Conservation (phyloP, 768 basidiomycete genomes). For the Hypsizygus marmoreus region DNA sequence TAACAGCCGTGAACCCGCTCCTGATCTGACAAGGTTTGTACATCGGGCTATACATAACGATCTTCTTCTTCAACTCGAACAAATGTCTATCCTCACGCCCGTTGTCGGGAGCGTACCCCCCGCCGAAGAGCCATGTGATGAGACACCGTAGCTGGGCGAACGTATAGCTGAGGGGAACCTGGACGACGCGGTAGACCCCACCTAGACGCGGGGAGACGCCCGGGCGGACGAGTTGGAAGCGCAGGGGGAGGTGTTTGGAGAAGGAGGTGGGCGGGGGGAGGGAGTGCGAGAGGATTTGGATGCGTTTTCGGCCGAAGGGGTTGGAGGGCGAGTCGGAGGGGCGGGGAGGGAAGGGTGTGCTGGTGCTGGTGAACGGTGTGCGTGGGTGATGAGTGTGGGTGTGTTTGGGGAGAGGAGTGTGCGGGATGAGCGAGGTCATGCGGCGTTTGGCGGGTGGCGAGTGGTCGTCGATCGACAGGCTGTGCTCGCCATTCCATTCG, state of each 20-base stretch:
- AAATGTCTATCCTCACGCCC: slow-evolving; percentile 46
- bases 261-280: slow-evolving; percentile 50
- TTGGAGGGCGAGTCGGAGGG: slow-evolving; percentile 74
- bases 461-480: slow-evolving; percentile 6
- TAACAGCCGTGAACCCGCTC: slow-evolving; percentile 45
- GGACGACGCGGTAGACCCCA: slow-evolving; percentile 63
- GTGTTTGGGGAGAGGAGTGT: slow-evolving; percentile 26
- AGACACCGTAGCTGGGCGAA: slow-evolving; percentile 66
- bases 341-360: slow-evolving; percentile 45
- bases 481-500: slow-evolving; percentile 11
- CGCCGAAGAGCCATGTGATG: slow-evolving; percentile 61
- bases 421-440: slow-evolving; percentile 17
- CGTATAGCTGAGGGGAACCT: slow-evolving; percentile 71
- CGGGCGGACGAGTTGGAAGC: slow-evolving; percentile 57
- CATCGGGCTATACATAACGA: slow-evolving; percentile 40
- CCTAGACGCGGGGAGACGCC: slow-evolving; percentile 36
- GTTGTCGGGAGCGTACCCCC: slow-evolving; percentile 18
- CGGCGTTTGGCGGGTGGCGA: slow-evolving; percentile 21
- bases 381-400: slow-evolving; percentile 21
- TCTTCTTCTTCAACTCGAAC: slow-evolving; percentile 60
- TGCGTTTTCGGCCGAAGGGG: slow-evolving; percentile 62
- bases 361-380: slow-evolving; percentile 33
- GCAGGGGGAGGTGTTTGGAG: slow-evolving; percentile 61
- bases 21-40: slow-evolving; percentile 56
- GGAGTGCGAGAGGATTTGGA: slow-evolving; percentile 36